Evolutionary conservation across 1,284 basidiomycete genomes (phyloP).

Genomic region (Termitomyces sp.): DNA sequence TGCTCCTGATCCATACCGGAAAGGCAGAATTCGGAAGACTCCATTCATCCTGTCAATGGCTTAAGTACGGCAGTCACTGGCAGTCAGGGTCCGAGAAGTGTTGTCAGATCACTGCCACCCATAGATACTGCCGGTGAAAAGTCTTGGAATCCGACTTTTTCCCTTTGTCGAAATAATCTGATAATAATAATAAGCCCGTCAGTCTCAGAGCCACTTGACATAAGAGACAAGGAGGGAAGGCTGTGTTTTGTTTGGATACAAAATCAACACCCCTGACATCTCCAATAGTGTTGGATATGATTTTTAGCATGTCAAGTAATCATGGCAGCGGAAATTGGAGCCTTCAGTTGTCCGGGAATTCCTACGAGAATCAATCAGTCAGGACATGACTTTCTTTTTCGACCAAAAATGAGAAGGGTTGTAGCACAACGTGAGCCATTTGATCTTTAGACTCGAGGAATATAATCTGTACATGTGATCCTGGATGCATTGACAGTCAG

Average conservation of each 20-base stretch:
- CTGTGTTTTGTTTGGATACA: not conserved
- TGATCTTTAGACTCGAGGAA: not conserved
- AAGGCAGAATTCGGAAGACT: constrained; percentile 6
- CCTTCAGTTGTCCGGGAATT: not conserved
- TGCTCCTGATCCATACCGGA: not conserved
- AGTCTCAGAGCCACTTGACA: not conserved
- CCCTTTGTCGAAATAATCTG: not conserved
- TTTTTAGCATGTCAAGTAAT: not conserved
- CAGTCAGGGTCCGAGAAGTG: not conserved
- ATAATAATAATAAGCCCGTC: not conserved
- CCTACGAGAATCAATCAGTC: not conserved
- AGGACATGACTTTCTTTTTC: not conserved
- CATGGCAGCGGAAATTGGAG: not conserved
- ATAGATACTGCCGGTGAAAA: not conserved
- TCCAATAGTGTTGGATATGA: not conserved
- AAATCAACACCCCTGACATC: not conserved
- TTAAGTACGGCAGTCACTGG: not conserved
- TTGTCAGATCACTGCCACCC: constrained; percentile 3
- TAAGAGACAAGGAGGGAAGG: not conserved
- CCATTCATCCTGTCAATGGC: constrained; percentile 11
- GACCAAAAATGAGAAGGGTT: not conserved
- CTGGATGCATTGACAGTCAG: not conserved
- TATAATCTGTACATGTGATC: not conserved
- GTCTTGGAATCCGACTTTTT: not conserved
- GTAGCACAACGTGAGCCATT: not conserved